Evolutionary conservation across 192 early-diverging fungal genomes (phyloP).

Genomic region (Fimicolochytrium jonesii): DNA sequence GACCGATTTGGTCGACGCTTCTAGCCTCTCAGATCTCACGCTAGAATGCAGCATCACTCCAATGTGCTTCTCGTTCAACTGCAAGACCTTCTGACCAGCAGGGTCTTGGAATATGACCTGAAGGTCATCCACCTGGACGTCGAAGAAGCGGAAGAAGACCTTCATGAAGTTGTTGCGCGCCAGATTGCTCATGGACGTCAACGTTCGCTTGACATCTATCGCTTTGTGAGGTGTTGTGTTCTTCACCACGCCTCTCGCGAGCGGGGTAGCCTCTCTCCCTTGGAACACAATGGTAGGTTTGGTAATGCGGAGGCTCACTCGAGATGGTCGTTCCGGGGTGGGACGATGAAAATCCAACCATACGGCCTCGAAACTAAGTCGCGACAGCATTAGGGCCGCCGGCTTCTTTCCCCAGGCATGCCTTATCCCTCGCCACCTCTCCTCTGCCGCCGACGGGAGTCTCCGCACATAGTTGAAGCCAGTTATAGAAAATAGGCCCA

Average conservation of each 20-base stretch:
- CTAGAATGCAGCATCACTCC: neutral
- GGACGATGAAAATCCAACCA: constrained; percentile 20
- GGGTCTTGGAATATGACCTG: neutral
- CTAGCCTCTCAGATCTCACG: neutral
- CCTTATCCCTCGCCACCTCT: too few species aligned
- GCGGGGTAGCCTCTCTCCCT: neutral
- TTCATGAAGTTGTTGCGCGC: constrained; percentile 11
- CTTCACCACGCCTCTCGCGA: neutral
- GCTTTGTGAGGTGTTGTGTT: neutral
- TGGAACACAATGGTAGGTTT: neutral
- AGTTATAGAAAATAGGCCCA: too few species aligned
- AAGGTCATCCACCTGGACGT: constrained; percentile 12
- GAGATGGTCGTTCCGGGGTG: neutral
- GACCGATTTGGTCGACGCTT: neutral
- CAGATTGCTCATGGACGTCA: neutral
- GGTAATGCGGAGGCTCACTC: constrained; percentile 11
- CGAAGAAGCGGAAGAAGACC: constrained; percentile 9
- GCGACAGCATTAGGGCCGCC: too few species aligned
- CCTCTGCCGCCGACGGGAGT: too few species aligned
- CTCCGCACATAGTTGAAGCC: too few species aligned
- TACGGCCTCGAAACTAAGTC: constrained; percentile 5
- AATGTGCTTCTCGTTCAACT: constrained; percentile 8
- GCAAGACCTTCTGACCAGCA: constrained; percentile 1
- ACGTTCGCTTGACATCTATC: neutral
- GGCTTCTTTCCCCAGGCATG: too few species aligned